phyloP scores from a whole-genome alignment of 345 rosid species.

The Isatis tinctoria region DNA sequence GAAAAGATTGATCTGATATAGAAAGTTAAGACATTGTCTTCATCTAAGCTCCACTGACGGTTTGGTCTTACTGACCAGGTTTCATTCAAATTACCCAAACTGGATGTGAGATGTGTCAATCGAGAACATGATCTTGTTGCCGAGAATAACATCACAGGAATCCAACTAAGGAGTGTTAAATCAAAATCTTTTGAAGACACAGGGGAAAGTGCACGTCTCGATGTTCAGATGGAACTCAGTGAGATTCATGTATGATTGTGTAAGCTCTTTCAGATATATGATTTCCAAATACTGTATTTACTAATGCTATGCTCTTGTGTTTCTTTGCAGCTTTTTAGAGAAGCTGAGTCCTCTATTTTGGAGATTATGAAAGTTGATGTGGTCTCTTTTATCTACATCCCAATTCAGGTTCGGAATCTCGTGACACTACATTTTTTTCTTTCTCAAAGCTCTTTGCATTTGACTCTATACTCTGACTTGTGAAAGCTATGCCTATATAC shows the following conservation, averaged over 20 bases:
- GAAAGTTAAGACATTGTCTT: not conserved
- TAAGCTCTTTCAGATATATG: slow-evolving; percentile 26
- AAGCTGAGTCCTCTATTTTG: slow-evolving; percentile 65
- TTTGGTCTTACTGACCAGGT: slow-evolving; percentile 41
- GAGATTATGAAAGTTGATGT: slow-evolving; percentile 91
- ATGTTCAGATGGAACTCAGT: slow-evolving; percentile 81
- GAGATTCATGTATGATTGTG: slow-evolving; percentile 79
- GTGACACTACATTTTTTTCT: not conserved
- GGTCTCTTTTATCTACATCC: slow-evolving; percentile 73
- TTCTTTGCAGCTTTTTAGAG: slow-evolving; percentile 75
- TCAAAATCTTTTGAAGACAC: slow-evolving; percentile 74
- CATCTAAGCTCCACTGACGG: not conserved
- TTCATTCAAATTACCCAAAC: slow-evolving; percentile 68
- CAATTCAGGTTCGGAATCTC: slow-evolving; percentile 55
- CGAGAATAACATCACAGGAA: slow-evolving; percentile 82
- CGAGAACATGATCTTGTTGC: slow-evolving; percentile 56
- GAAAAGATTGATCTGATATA: not conserved
- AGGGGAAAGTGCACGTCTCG: slow-evolving; percentile 91
- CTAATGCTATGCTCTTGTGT: slow-evolving; percentile 21
- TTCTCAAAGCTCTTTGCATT: not conserved
- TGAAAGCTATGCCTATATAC: slow-evolving; percentile 6
- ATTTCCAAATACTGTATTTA: slow-evolving; percentile 13
- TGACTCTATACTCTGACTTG: slow-evolving; percentile 14
- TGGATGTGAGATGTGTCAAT: slow-evolving; percentile 75
- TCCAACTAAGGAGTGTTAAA: slow-evolving; percentile 66